These are phyloP conservation scores for Pseudogymnoascus sp. DNA, from an alignment of 2,329 filamentous ascomycete species.

Conservation along the genomic window DNA sequence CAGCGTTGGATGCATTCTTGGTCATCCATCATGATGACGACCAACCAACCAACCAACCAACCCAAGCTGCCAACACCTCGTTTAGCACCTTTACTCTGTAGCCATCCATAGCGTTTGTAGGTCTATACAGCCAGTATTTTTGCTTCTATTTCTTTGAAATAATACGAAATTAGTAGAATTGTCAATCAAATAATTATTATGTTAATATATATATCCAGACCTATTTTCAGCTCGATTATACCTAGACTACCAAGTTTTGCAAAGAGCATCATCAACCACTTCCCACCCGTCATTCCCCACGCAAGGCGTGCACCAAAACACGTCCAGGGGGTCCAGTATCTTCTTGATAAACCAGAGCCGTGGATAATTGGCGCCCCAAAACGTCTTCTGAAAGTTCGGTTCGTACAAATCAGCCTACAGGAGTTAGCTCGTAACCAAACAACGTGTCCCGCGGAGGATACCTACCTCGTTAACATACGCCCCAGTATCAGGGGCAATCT, in stretches of 20 bases:
- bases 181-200: neutral
- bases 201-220: neutral
- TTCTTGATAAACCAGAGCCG: conserved; percentile 38
- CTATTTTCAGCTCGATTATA: too few relatives aligned
- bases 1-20: too few relatives aligned
- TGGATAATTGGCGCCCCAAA: conserved; percentile 33
- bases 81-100: too few relatives aligned
- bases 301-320: conserved; percentile 42
- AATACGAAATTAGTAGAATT: neutral
- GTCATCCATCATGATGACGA: too few relatives aligned
- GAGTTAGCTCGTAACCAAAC: conserved; percentile 23
- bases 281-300: conserved; percentile 38
- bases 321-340: conserved; percentile 37
- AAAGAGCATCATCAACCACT: conserved; percentile 15
- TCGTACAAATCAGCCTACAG: conserved; percentile 41
- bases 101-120: too few relatives aligned
- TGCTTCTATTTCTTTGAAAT: too few relatives aligned
- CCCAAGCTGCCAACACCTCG: too few relatives aligned
- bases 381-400: conserved; percentile 29
- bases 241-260: neutral
- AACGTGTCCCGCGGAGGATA: conserved; percentile 27
- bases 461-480: conserved; percentile 25
- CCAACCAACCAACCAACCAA: too few relatives aligned
- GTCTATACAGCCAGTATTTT: too few relatives aligned
- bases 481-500: conserved; percentile 20